These are phyloP conservation scores for Avena atlantica DNA, from an alignment of 176 grass and related monocot genomes.

Conservation along the genomic window DNA sequence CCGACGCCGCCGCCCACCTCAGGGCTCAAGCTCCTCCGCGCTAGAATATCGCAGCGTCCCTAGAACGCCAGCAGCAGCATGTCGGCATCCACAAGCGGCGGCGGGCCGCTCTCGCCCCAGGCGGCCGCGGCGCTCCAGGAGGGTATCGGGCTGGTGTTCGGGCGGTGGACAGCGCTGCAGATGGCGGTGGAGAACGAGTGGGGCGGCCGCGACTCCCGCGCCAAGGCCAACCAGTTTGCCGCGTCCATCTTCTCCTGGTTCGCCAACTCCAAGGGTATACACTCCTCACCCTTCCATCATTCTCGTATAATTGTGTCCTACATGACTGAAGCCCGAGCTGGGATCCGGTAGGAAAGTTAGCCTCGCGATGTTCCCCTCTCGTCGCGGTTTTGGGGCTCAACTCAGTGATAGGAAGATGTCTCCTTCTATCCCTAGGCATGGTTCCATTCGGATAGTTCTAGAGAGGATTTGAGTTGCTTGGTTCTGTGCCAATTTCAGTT, in stretches of 20 bases:
- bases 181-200: conserved; percentile 86
- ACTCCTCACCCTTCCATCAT: not conserved
- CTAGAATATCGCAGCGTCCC: too few relatives aligned
- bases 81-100: conserved; percentile 43
- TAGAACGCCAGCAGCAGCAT: conserved; percentile 29
- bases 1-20: too few relatives aligned
- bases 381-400: not conserved
- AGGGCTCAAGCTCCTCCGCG: too few relatives aligned
- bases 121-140: conserved; percentile 49
- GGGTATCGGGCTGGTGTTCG: conserved; percentile 67
- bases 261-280: conserved; percentile 58
- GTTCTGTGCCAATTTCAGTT: not conserved
- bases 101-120: conserved; percentile 51
- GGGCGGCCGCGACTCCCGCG: conserved; percentile 73
- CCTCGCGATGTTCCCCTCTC: not conserved
- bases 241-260: conserved; percentile 71
- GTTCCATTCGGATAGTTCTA: not conserved
- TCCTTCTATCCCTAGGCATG: not conserved
- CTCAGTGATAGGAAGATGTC: not conserved
- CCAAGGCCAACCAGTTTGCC: conserved; percentile 67
- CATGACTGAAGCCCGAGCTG: not conserved
- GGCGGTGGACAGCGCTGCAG: conserved; percentile 81
- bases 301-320: not conserved
- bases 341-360: not conserved
- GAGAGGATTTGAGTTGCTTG: not conserved